Evolutionary conservation across 306 rosid species (phyloP).

Genomic region (Prinsepia uniflora): DNA sequence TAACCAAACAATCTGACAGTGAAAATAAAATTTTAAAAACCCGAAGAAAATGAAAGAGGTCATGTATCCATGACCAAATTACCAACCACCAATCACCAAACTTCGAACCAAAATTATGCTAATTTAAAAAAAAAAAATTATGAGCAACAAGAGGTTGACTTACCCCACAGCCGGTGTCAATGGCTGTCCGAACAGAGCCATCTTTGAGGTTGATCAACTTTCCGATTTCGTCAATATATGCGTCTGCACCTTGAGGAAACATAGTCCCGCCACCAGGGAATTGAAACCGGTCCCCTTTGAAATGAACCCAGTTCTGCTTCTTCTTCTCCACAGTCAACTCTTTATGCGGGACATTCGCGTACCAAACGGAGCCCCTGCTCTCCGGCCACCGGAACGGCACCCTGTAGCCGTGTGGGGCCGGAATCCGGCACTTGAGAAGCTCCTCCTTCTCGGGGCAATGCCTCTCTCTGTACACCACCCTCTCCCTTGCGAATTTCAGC

Average conservation of each 20-base stretch:
- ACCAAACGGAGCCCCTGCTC: conserved; percentile 73
- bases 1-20: too few relatives aligned
- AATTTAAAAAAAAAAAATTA: neutral
- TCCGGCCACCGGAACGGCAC: conserved; percentile 78
- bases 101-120: neutral
- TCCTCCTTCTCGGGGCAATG: conserved; percentile 65
- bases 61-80: neutral
- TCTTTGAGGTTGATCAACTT: conserved; percentile 57
- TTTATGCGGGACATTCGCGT: conserved; percentile 84
- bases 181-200: conserved; percentile 84
- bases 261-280: conserved; percentile 99
- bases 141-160: conserved; percentile 6
- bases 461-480: conserved; percentile 56
- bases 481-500: conserved; percentile 42
- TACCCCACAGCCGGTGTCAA: conserved; percentile 99
- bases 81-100: neutral
- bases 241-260: conserved; percentile 84
- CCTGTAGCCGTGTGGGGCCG: conserved; percentile 61
- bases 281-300: conserved; percentile 50
- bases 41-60: too few relatives aligned
- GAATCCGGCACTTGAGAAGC: conserved; percentile 53
- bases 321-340: conserved; percentile 82
- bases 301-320: conserved; percentile 77
- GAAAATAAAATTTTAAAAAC: too few relatives aligned
- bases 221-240: conserved; percentile 75